phyloP scores from a whole-genome alignment of 2,329 filamentous ascomycete species.

The Byssoonygena ceratinophila region DNA sequence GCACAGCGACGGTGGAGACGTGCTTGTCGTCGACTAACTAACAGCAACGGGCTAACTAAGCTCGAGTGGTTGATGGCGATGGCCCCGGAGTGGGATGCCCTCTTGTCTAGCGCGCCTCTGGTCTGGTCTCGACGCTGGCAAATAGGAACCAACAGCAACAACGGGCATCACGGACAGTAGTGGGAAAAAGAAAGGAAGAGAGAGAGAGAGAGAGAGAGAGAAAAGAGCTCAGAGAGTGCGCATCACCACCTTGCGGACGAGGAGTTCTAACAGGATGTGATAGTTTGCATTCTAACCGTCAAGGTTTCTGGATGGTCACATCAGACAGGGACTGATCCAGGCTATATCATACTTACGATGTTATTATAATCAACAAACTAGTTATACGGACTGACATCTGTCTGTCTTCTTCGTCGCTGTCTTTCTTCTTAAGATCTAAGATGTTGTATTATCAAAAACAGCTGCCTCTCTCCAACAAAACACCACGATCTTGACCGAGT shows the following conservation, averaged over 20 bases:
- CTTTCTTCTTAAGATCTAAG: not conserved
- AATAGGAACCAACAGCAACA: not conserved
- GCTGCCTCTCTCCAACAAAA: too few species aligned
- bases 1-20: conserved; percentile 3
- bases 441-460: too few species aligned
- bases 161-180: not conserved
- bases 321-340: conserved; percentile 3
- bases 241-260: not conserved
- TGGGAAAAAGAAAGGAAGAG: not conserved
- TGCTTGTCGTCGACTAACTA: conserved; percentile 2
- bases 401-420: not conserved
- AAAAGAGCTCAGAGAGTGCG: not conserved
- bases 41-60: not conserved
- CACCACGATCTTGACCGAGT: too few species aligned
- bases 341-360: not conserved
- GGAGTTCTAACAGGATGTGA: conserved; percentile 9
- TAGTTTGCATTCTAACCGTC: conserved; percentile 9
- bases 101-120: not conserved
- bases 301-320: conserved; percentile 13
- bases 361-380: too few species aligned
- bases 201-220: not conserved
- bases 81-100: not conserved
- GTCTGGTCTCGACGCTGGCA: not conserved
- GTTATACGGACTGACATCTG: too few species aligned
- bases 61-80: not conserved